A percentile compares a stretch with the other conserved stretches of the same genome.
phyloP scores from a whole-genome alignment of 164 flowering plant species.

The Nelumbo lutea region DNA sequence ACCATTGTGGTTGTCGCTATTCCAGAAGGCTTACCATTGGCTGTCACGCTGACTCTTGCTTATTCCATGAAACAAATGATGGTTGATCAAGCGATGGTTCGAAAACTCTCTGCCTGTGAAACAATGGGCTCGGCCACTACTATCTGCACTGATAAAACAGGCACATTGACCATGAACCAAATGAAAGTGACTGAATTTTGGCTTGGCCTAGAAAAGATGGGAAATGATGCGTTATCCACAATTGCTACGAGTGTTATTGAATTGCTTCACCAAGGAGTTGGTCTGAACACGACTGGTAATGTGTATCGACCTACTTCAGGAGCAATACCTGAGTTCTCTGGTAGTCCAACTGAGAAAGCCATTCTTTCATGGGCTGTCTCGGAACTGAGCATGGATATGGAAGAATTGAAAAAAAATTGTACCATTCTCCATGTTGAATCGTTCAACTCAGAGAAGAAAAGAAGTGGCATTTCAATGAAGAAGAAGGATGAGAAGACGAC shows the following conservation, averaged over 20 bases:
- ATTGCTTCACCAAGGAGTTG: too few species aligned
- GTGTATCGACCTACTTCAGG: background rate
- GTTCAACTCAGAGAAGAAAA: too few species aligned
- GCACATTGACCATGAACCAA: slow-evolving; percentile 32
- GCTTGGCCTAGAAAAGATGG: slow-evolving; percentile 25
- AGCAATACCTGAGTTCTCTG: background rate
- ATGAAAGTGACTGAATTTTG: slow-evolving; percentile 49
- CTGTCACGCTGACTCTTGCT: too few species aligned
- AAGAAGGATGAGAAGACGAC: background rate
- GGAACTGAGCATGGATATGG: background rate
- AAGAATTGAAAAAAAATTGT: background rate
- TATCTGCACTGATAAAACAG: slow-evolving; percentile 22
- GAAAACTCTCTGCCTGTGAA: too few species aligned
- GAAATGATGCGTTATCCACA: slow-evolving; percentile 5
- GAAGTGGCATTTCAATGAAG: too few species aligned
- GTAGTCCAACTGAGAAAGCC: background rate
- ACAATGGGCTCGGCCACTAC: too few species aligned
- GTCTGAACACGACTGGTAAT: background rate
- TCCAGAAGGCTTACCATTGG: too few species aligned
- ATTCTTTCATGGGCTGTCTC: background rate
- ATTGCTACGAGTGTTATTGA: slow-evolving; percentile 10
- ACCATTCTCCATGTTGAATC: background rate
- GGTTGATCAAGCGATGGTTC: too few species aligned
- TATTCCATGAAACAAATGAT: too few species aligned
- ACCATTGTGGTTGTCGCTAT: too few species aligned